phyloP scores from a whole-genome alignment of 1,139 yeast species.

The Magnusiomyces clavatus region DNA sequence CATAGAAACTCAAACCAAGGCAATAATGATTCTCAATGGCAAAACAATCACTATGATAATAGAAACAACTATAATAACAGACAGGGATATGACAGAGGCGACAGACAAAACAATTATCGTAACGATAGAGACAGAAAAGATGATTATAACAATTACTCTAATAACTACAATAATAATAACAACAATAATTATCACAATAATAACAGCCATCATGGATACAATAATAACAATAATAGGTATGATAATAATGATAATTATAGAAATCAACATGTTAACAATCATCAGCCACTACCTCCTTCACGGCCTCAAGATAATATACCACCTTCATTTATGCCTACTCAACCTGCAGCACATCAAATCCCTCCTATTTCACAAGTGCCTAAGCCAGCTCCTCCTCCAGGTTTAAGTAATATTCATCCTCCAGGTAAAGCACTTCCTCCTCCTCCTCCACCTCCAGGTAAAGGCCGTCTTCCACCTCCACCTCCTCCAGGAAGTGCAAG shows the following conservation, averaged over 20 bases:
- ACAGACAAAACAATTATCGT: background rate
- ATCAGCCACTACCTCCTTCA: slow-evolving; percentile 7
- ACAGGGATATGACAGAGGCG: background rate
- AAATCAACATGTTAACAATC: slow-evolving; percentile 1
- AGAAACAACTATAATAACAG: slow-evolving; percentile 5
- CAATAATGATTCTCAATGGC: slow-evolving; percentile 1
- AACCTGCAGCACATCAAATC: slow-evolving; percentile 18
- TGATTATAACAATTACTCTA: slow-evolving; percentile 7
- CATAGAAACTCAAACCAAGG: slow-evolving; percentile 9
- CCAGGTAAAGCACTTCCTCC: slow-evolving; percentile 21
- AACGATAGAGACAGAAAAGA: background rate
- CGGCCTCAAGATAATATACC: slow-evolving; percentile 15
- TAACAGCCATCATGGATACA: slow-evolving; percentile 3
- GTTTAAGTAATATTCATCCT: slow-evolving; percentile 3
- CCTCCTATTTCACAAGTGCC: slow-evolving; percentile 22
- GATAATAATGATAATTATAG: slow-evolving; percentile 1
- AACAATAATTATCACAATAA: slow-evolving; percentile 1
- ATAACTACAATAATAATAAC: slow-evolving; percentile 8
- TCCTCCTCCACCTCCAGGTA: slow-evolving; percentile 16
- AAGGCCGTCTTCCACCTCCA: slow-evolving; percentile 19
- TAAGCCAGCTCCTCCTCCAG: slow-evolving; percentile 21
- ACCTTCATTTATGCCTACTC: slow-evolving; percentile 18
- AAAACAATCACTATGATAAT: slow-evolving; percentile 4
- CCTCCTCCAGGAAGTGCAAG: slow-evolving; percentile 21
- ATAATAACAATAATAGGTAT: background rate